A percentile compares a stretch with the other conserved stretches of the same genome.
Conservation (phyloP, 176 grass and related monocot species). For the Oryza meridionalis region DNA sequence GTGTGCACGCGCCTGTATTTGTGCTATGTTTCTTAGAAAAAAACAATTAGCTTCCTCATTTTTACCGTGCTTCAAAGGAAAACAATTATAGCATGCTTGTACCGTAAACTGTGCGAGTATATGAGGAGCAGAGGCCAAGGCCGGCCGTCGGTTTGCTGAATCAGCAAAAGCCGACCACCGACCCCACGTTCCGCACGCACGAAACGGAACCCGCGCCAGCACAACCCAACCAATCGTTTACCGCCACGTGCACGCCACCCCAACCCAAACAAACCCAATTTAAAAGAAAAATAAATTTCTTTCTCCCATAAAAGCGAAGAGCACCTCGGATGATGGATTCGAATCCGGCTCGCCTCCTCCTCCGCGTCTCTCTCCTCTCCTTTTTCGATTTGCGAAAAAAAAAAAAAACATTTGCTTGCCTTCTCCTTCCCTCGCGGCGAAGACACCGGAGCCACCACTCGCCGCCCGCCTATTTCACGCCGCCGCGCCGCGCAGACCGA, state of each 20-base stretch:
- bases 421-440: conserved; percentile 1
- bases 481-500: neutral
- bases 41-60: no score
- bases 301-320: neutral
- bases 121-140: neutral
- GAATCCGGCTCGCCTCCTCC: conserved; percentile 16
- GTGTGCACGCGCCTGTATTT: no score
- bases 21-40: no score
- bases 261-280: neutral
- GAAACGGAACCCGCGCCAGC: neutral
- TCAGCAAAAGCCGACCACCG: neutral
- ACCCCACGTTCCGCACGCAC: no score
- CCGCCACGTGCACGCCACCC: conserved; percentile 26
- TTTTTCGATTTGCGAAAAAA: no score
- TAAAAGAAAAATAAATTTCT: neutral
- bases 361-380: neutral
- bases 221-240: conserved; percentile 15
- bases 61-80: no score
- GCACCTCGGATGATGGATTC: conserved; percentile 25
- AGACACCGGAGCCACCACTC: neutral
- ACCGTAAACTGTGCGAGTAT: no score
- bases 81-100: no score
- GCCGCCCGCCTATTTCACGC: conserved; percentile 1
- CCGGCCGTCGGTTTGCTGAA: neutral
- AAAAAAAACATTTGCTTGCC: neutral